These are phyloP conservation scores for Passiflora organensis DNA, from an alignment of 345 rosid genomes.

Conservation along the genomic window DNA sequence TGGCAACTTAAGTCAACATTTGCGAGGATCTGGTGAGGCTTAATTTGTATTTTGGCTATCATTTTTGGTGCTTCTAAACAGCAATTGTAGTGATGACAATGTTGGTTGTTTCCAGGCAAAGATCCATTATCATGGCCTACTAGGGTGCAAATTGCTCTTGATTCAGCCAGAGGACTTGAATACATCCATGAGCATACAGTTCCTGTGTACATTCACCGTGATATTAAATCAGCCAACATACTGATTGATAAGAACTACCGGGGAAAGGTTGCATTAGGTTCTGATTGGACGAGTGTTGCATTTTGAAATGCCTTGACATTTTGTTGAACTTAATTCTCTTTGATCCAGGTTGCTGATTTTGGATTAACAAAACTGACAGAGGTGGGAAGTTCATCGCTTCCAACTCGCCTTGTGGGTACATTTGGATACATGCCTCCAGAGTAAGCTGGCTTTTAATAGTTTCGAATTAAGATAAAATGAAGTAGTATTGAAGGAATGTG, in stretches of 20 bases:
- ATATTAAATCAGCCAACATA: constrained; percentile 91
- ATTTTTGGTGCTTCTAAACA: constrained; percentile 3
- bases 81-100: constrained; percentile 8
- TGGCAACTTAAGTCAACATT: constrained; percentile 88
- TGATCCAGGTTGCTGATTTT: constrained; percentile 85
- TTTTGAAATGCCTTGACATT: constrained; percentile 7
- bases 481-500: background rate
- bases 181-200: constrained; percentile 97
- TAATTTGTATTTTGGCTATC: background rate
- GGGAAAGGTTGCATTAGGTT: constrained; percentile 53
- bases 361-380: constrained; percentile 86
- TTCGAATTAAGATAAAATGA: background rate
- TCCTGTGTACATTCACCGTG: constrained; percentile 96
- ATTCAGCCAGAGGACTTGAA: constrained; percentile 97
- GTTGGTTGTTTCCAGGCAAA: constrained; percentile 42
- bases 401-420: constrained; percentile 83
- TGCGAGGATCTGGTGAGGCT: constrained; percentile 73
- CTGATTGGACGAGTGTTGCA: constrained; percentile 3
- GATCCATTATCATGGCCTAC: constrained; percentile 75
- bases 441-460: constrained; percentile 36
- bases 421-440: constrained; percentile 99
- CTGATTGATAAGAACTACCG: constrained; percentile 82
- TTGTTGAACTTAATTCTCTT: constrained; percentile 5
- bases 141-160: constrained; percentile 95
- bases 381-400: constrained; percentile 64